Conservation (phyloP, 2,329 filamentous ascomycete species). For the Phaeoacremonium minimum region DNA sequence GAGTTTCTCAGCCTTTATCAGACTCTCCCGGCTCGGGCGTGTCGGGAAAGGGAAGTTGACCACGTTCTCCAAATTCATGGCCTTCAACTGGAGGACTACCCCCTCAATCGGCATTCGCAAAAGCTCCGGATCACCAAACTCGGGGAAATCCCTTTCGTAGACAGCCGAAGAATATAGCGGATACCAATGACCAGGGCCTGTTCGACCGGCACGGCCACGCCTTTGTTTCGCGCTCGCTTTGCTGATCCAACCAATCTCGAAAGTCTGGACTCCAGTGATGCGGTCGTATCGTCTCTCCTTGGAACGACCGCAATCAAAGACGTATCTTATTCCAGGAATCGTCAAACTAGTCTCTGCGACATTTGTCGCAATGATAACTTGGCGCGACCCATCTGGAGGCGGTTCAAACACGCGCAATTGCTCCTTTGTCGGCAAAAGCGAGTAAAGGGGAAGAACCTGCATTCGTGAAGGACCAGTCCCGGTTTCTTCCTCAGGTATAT, state of each 20-base stretch:
- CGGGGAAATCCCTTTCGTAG: conserved; percentile 81
- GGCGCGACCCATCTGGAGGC: conserved; percentile 74
- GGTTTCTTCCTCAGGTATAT: conserved; percentile 61
- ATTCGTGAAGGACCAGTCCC: conserved; percentile 65
- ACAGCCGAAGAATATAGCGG: conserved; percentile 90
- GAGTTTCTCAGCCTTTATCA: conserved; percentile 81
- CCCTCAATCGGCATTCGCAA: conserved; percentile 88
- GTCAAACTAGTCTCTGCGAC: conserved; percentile 96
- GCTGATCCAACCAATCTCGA: conserved; percentile 94
- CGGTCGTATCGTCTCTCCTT: conserved; percentile 90
- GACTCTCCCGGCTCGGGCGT: conserved; percentile 69
- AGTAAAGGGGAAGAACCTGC: conserved; percentile 91
- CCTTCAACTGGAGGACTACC: conserved; percentile 88
- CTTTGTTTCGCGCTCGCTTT: conserved; percentile 93
- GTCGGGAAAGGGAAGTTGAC: conserved; percentile 96
- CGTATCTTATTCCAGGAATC: conserved; percentile 90
- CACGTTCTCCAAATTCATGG: conserved; percentile 86
- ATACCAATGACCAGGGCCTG: conserved; percentile 94
- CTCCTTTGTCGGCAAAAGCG: conserved; percentile 82
- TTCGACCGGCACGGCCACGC: conserved; percentile 90
- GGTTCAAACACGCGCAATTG: conserved; percentile 88
- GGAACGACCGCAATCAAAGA: conserved; percentile 88
- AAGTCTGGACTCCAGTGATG: conserved; percentile 89
- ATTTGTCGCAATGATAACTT: conserved; percentile 91
- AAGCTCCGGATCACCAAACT: conserved; percentile 86